These are phyloP conservation scores for Casaregolazyma lundiana DNA, from an alignment of 1,139 yeast species.

Conservation along the genomic window DNA sequence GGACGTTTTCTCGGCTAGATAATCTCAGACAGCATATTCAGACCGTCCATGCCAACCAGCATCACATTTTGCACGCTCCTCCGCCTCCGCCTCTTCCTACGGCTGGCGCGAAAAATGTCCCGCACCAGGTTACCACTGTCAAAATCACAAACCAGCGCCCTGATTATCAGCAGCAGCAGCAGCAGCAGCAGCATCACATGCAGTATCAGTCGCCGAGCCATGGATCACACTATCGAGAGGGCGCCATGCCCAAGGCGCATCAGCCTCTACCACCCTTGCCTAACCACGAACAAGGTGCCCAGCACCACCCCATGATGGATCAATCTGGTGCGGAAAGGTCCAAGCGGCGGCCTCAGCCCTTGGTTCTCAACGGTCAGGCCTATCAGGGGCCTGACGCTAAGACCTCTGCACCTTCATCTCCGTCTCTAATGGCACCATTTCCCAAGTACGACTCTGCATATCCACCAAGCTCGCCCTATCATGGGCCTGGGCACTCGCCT, in stretches of 20 bases:
- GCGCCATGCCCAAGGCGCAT: neutral
- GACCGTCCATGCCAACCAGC: slow-evolving; percentile 83
- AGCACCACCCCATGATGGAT: slow-evolving; percentile 4
- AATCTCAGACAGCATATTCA: slow-evolving; percentile 89
- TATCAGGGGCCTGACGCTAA: slow-evolving; percentile 5
- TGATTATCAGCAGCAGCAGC: slow-evolving; percentile 7
- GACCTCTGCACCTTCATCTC: slow-evolving; percentile 8
- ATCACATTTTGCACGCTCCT: slow-evolving; percentile 30
- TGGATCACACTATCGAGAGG: neutral
- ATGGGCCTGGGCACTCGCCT: neutral
- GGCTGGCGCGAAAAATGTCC: neutral
- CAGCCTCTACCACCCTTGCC: slow-evolving; percentile 12
- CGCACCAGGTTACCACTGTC: slow-evolving; percentile 5
- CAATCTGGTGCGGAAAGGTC: slow-evolving; percentile 1
- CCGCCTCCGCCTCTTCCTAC: slow-evolving; percentile 12
- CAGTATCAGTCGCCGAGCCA: neutral
- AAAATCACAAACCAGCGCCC: slow-evolving; percentile 5
- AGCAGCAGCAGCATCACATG: slow-evolving; percentile 6
- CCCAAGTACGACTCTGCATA: slow-evolving; percentile 10
- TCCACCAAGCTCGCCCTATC: slow-evolving; percentile 9
- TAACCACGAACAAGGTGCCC: slow-evolving; percentile 5
- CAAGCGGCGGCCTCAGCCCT: slow-evolving; percentile 19
- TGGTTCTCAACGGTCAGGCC: slow-evolving; percentile 10
- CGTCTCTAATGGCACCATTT: slow-evolving; percentile 6
- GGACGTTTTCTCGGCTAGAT: slow-evolving; percentile 78